Evolutionary conservation across 805 yeast species (phyloP).

Genomic region (Myxozyma sirexii): DNA sequence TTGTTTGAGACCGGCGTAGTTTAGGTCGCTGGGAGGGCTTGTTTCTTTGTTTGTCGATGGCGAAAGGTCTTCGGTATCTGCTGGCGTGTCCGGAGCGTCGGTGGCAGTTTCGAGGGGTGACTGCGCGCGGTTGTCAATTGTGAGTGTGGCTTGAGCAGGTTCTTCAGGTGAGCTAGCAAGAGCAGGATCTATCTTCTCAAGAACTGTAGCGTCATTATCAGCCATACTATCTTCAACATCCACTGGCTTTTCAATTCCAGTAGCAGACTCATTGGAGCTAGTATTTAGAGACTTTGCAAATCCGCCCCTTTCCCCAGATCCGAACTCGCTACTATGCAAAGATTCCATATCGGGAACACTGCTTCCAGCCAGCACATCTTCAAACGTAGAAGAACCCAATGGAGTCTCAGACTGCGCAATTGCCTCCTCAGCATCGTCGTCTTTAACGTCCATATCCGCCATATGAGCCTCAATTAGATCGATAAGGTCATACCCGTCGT

Average conservation of each 20-base stretch:
- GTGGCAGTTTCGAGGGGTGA: too few species aligned
- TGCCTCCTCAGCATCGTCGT: not conserved
- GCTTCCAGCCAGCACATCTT: not conserved
- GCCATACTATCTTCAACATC: too few species aligned
- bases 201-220: too few species aligned
- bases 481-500: conserved; percentile 21
- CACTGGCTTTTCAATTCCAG: not conserved
- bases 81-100: too few species aligned
- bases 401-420: not conserved
- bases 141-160: too few species aligned
- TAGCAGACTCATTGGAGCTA: not conserved
- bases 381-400: conserved; percentile 4
- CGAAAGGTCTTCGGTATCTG: too few species aligned
- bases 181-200: too few species aligned
- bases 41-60: not conserved
- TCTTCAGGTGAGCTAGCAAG: too few species aligned
- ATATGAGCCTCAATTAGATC: conserved; percentile 22
- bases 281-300: not conserved
- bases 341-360: not conserved
- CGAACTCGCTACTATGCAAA: not conserved
- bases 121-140: too few species aligned
- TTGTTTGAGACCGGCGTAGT: not conserved
- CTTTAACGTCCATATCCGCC: conserved; percentile 7
- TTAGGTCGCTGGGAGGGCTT: not conserved
- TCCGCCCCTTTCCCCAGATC: not conserved